These are phyloP conservation scores for Epichloe coenophiala DNA, from an alignment of 2,329 filamentous ascomycete species.

Conservation along the genomic window DNA sequence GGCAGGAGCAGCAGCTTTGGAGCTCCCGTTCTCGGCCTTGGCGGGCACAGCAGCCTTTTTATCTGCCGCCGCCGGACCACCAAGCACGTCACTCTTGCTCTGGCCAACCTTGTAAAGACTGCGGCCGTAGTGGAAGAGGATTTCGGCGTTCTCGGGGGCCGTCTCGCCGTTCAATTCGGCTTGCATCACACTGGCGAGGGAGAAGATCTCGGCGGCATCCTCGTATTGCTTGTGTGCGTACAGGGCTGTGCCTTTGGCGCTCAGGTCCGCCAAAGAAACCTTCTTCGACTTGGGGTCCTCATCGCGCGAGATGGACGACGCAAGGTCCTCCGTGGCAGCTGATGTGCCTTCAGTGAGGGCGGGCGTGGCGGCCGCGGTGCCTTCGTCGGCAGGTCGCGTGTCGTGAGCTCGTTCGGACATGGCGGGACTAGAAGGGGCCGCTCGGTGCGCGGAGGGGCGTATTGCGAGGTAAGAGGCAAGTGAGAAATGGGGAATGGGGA, in stretches of 20 bases:
- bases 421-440: not conserved
- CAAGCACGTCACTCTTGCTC: conserved; percentile 86
- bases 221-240: conserved; percentile 85
- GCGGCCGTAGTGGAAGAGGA: conserved; percentile 88
- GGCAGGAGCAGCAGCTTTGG: conserved; percentile 22
- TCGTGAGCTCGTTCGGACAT: conserved; percentile 12
- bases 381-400: conserved; percentile 10
- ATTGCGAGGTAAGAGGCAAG: not conserved
- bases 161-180: conserved; percentile 87
- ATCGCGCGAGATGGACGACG: conserved; percentile 19
- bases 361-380: not conserved
- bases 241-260: conserved; percentile 66
- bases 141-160: conserved; percentile 74
- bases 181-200: conserved; percentile 78
- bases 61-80: conserved; percentile 58
- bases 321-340: conserved; percentile 6
- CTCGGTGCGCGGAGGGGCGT: not conserved
- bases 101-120: conserved; percentile 90
- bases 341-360: conserved; percentile 6
- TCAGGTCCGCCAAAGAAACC: conserved; percentile 63
- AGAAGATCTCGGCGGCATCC: conserved; percentile 76
- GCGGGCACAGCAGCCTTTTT: conserved; percentile 24
- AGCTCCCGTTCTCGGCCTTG: conserved; percentile 24
- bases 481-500: too few relatives aligned
- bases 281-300: conserved; percentile 37